phyloP scores from a whole-genome alignment of 192 early-diverging fungal species.

The Coemansia sp. region DNA sequence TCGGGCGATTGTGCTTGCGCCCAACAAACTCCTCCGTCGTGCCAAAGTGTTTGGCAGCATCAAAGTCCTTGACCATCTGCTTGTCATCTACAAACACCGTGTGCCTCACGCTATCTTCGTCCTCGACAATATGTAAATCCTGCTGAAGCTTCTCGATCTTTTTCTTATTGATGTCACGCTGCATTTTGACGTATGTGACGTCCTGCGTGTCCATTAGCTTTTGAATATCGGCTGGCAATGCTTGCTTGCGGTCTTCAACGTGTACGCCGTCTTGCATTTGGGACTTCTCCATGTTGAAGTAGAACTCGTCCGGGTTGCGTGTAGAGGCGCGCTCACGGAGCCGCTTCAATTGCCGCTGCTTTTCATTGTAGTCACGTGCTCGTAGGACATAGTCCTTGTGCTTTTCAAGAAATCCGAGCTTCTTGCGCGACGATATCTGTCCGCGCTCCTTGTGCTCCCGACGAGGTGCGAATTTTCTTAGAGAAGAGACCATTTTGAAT shows the following conservation, averaged over 20 bases:
- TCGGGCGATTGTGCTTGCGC: conserved; percentile 84
- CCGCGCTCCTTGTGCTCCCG: conserved; percentile 90
- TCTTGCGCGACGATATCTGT: conserved; percentile 67
- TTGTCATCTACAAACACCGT: conserved; percentile 80
- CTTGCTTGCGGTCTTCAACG: conserved; percentile 70
- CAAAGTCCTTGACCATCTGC: conserved; percentile 71
- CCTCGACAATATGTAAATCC: conserved; percentile 68
- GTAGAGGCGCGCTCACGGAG: conserved; percentile 85
- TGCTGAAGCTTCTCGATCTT: conserved; percentile 80
- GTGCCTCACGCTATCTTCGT: conserved; percentile 60
- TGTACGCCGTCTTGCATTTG: conserved; percentile 88
- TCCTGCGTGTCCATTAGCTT: conserved; percentile 93
- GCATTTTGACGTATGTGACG: conserved; percentile 82
- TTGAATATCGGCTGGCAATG: conserved; percentile 76
- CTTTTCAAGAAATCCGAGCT: conserved; percentile 90
- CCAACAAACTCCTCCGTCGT: conserved; percentile 78
- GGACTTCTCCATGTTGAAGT: conserved; percentile 93
- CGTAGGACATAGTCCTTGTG: conserved; percentile 98
- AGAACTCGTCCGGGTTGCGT: conserved; percentile 98
- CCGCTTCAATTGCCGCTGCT: conserved; percentile 84
- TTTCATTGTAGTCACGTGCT: conserved; percentile 86
- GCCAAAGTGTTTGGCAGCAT: conserved; percentile 81
- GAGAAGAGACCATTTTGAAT: conserved; percentile 61
- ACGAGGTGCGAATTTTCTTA: conserved; percentile 84
- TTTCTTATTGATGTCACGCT: conserved; percentile 65